A percentile compares a stretch with the other conserved stretches of the same genome.
Conservation (phyloP, 1,284 basidiomycete genomes). For the Rhodotorula sp. region DNA sequence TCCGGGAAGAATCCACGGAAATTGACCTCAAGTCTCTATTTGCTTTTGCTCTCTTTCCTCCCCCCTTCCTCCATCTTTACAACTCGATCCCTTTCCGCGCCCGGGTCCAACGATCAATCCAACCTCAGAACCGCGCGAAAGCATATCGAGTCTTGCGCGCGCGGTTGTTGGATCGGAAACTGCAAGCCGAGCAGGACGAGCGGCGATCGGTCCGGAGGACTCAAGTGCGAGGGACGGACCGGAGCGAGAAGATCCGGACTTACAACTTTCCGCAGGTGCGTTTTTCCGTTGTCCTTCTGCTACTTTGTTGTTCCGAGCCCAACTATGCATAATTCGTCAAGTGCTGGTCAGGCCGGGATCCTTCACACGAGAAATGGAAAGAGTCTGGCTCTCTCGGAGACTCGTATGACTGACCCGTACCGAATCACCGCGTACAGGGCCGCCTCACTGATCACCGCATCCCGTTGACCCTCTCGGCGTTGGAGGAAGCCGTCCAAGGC, state of each 20-base stretch:
- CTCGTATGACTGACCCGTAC: too few relatives aligned
- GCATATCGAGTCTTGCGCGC: slow-evolving; percentile 84
- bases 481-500: slow-evolving; percentile 73
- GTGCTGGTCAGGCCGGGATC: not conserved
- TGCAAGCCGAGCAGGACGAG: slow-evolving; percentile 54
- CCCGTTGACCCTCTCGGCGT: slow-evolving; percentile 69
- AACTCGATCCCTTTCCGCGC: slow-evolving; percentile 5
- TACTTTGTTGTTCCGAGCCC: not conserved
- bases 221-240: slow-evolving; percentile 73
- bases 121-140: slow-evolving; percentile 70
- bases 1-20: too few relatives aligned
- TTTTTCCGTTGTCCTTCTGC: slow-evolving; percentile 1
- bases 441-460: slow-evolving; percentile 89
- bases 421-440: slow-evolving; percentile 56
- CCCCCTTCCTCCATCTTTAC: not conserved
- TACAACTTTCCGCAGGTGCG: slow-evolving; percentile 83
- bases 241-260: slow-evolving; percentile 89
- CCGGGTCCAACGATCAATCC: not conserved
- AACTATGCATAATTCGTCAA: not conserved
- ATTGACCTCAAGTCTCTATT: too few relatives aligned
- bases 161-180: slow-evolving; percentile 66
- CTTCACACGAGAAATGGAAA: not conserved
- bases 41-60: not conserved
- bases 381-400: not conserved
- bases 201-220: slow-evolving; percentile 66